These are phyloP conservation scores for Kentomonas sorsogonicus DNA, from an alignment of 208 protist genomes.

Conservation along the genomic window DNA sequence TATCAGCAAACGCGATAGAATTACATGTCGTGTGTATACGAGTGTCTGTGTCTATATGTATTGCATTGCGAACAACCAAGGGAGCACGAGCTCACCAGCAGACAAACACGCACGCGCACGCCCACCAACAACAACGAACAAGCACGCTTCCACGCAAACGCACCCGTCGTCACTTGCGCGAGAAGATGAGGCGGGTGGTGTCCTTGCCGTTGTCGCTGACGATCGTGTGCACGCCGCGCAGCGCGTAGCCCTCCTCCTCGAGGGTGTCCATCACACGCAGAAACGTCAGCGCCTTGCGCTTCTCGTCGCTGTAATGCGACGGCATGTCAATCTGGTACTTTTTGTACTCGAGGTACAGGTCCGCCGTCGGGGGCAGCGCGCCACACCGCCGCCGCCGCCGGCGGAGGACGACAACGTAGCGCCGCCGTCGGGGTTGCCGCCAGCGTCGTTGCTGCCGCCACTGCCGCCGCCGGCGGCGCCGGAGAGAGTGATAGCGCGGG, in stretches of 20 bases:
- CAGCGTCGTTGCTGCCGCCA: too few species aligned
- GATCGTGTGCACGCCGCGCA: constrained; percentile 58
- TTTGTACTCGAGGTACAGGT: too few species aligned
- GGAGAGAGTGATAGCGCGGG: too few species aligned
- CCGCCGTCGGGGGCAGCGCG: too few species aligned
- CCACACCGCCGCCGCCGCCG: too few species aligned
- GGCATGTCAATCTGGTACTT: constrained; percentile 58
- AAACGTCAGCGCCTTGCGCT: constrained; percentile 55
- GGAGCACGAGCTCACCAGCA: too few species aligned
- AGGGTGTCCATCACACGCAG: constrained; percentile 57
- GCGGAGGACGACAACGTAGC: too few species aligned
- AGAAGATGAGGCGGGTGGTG: constrained; percentile 70
- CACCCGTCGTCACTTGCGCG: constrained; percentile 19
- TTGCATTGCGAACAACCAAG: constrained; percentile 1
- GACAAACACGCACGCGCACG: too few species aligned
- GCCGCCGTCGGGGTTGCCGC: too few species aligned
- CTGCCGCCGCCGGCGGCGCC: too few species aligned
- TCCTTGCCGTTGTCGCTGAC: constrained; percentile 49
- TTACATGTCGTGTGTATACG: not conserved
- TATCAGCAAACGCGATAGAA: not conserved
- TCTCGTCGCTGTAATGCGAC: constrained; percentile 83
- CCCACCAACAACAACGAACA: too few species aligned
- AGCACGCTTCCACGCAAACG: too few species aligned
- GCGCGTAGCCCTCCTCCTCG: constrained; percentile 65
- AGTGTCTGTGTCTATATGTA: not conserved